Conservation (phyloP, 441 rosid species). For the Gossypium schwendimanii region DNA sequence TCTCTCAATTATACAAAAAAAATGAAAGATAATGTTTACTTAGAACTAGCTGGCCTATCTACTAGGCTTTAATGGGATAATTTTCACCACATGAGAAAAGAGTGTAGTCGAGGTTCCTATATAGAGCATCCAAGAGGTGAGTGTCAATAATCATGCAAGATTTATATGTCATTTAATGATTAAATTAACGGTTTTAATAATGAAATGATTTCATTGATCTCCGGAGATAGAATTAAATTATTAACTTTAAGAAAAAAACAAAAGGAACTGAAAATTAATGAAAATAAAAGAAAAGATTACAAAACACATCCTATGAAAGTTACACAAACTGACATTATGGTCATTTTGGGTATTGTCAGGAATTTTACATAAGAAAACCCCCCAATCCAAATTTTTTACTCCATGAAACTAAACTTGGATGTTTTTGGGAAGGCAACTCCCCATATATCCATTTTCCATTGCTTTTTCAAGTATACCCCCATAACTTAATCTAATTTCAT, state of each 20-base stretch:
- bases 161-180: too few species aligned
- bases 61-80: too few species aligned
- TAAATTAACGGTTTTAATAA: too few species aligned
- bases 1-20: too few species aligned
- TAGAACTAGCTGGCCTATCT: too few species aligned
- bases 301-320: conserved; percentile 28
- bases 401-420: conserved; percentile 52
- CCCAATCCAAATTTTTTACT: conserved; percentile 18
- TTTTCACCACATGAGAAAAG: too few species aligned
- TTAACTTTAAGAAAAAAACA: background rate
- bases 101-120: too few species aligned
- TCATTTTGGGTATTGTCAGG: conserved; percentile 29
- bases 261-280: background rate
- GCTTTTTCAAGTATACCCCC: conserved; percentile 42
- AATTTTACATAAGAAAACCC: conserved; percentile 38
- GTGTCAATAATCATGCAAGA: too few species aligned
- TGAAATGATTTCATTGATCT: too few species aligned
- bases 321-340: conserved; percentile 15
- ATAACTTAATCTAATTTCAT: conserved; percentile 53
- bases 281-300: background rate
- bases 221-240: too few species aligned
- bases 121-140: too few species aligned
- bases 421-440: conserved; percentile 65
- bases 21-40: too few species aligned
- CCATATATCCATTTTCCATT: conserved; percentile 52